Percentiles rank a stretch among this genome's conserved stretches.
These are phyloP conservation scores for Discostella stelligera DNA, from an alignment of 352 stramenopile species.

Conservation along the genomic window DNA sequence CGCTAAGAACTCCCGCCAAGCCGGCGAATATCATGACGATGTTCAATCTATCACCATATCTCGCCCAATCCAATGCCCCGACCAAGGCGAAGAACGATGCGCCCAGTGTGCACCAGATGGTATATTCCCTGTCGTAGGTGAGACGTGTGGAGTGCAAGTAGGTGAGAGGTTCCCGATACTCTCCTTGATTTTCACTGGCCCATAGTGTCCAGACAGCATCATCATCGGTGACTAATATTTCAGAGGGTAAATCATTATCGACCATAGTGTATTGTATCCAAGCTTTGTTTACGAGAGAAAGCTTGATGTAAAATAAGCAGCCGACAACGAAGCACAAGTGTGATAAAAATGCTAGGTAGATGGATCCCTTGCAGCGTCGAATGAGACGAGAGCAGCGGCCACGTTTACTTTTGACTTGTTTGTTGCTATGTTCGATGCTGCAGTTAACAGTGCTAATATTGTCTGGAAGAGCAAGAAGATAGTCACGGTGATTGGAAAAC, in stretches of 20 bases:
- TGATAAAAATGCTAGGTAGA: constrained; percentile 16
- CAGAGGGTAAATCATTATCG: constrained; percentile 7
- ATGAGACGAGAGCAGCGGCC: not conserved
- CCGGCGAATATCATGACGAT: constrained; percentile 17
- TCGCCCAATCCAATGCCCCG: constrained; percentile 14
- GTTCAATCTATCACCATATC: constrained; percentile 25
- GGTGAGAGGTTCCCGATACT: not conserved
- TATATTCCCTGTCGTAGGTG: not conserved
- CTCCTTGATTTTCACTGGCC: constrained; percentile 2
- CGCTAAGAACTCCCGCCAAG: constrained; percentile 18
- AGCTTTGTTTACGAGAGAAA: constrained; percentile 7
- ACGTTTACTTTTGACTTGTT: not conserved
- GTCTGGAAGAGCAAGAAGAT: too few species aligned
- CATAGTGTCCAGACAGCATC: constrained; percentile 10
- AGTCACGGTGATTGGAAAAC: too few species aligned
- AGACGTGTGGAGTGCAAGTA: not conserved
- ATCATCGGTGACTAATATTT: constrained; percentile 10
- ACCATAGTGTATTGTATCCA: constrained; percentile 10
- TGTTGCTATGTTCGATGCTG: not conserved
- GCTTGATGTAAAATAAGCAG: constrained; percentile 10
- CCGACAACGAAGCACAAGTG: constrained; percentile 24
- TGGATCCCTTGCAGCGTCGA: not conserved
- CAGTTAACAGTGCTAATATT: too few species aligned
- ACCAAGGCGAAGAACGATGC: constrained; percentile 15
- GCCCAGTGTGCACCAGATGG: not conserved